phyloP scores from a whole-genome alignment of 164 flowering plant genomes.

The Brasenia schreberi region DNA sequence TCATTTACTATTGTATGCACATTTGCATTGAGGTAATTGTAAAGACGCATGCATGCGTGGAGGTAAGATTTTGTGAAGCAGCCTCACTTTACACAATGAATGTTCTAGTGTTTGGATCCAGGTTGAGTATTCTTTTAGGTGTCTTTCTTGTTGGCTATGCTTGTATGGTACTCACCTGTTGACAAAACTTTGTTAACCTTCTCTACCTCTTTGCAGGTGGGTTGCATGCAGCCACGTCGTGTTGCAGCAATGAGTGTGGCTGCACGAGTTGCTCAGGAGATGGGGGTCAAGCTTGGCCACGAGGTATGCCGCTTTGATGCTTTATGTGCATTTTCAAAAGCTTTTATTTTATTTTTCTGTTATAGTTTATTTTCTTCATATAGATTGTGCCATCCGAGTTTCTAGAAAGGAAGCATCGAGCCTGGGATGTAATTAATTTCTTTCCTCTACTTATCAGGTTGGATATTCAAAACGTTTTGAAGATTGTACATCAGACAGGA shows the following conservation, averaged over 20 bases:
- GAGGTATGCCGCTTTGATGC: slow-evolving; percentile 41
- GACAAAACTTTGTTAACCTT: background rate
- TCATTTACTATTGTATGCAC: too few species aligned
- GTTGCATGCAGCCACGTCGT: slow-evolving; percentile 95
- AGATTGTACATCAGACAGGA: slow-evolving; percentile 95
- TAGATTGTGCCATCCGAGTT: too few species aligned
- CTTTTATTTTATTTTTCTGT: background rate
- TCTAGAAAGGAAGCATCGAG: too few species aligned
- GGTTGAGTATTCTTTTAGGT: too few species aligned
- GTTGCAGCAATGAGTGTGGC: slow-evolving; percentile 99
- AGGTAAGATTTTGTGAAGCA: too few species aligned
- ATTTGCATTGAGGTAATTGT: too few species aligned
- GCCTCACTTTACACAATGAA: too few species aligned
- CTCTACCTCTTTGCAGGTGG: slow-evolving; percentile 33
- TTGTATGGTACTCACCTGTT: background rate
- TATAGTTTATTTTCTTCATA: background rate
- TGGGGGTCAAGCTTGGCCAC: slow-evolving; percentile 99
- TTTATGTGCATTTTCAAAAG: background rate
- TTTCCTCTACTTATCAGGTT: slow-evolving; percentile 30
- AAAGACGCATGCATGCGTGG: too few species aligned
- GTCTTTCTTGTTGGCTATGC: background rate
- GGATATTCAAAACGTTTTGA: slow-evolving; percentile 98
- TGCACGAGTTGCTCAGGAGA: slow-evolving; percentile 95
- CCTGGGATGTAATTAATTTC: too few species aligned
- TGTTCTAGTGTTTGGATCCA: too few species aligned